These are phyloP conservation scores for Vigna trinervia DNA, from an alignment of 306 rosid genomes.

Conservation along the genomic window DNA sequence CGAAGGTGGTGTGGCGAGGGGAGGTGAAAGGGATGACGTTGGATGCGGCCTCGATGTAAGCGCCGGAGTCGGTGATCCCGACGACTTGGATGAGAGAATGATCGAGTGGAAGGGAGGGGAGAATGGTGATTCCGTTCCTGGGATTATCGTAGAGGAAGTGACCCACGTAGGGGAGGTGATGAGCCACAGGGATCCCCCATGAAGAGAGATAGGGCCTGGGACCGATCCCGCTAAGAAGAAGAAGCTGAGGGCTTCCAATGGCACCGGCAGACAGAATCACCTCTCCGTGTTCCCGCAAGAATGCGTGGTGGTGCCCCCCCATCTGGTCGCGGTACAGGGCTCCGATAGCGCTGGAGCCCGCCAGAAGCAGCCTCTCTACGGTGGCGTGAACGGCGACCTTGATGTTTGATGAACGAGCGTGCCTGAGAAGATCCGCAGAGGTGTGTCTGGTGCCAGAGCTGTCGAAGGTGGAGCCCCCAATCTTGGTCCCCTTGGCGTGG, in stretches of 20 bases:
- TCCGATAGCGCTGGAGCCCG: constrained; percentile 53
- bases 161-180: constrained; percentile 78
- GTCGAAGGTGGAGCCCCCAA: constrained; percentile 92
- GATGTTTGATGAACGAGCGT: constrained; percentile 55
- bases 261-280: constrained; percentile 82
- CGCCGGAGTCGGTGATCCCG: constrained; percentile 78
- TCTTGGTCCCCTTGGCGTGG: constrained; percentile 74
- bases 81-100: constrained; percentile 88
- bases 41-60: constrained; percentile 86
- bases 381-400: constrained; percentile 66
- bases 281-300: constrained; percentile 67
- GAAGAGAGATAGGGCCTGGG: constrained; percentile 76
- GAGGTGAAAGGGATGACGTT: constrained; percentile 68
- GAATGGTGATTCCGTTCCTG: constrained; percentile 74
- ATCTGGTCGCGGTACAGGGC: constrained; percentile 66
- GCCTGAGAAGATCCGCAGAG: constrained; percentile 73
- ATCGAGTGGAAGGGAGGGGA: constrained; percentile 76
- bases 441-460: constrained; percentile 65
- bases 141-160: constrained; percentile 87
- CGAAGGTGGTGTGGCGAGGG: constrained; percentile 57
- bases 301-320: constrained; percentile 67
- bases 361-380: constrained; percentile 71
- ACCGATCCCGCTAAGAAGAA: constrained; percentile 84
- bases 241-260: constrained; percentile 90
- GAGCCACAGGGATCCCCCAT: constrained; percentile 78